These are phyloP conservation scores for Camellia japonica DNA, from an alignment of 148 eudicot genomes.

Conservation along the genomic window DNA sequence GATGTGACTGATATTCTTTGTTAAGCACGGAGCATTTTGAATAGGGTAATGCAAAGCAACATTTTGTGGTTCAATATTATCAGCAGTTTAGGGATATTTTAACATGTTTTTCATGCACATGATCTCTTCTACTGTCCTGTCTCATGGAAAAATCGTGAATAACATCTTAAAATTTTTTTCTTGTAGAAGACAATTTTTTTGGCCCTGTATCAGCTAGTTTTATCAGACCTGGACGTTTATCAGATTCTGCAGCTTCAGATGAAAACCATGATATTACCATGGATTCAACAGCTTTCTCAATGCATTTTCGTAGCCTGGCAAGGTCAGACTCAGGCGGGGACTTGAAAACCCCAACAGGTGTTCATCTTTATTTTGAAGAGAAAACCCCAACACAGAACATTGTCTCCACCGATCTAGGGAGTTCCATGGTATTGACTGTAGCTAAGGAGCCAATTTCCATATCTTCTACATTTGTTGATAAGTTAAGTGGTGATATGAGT, in stretches of 20 bases:
- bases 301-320: slow-evolving; percentile 88
- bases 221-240: slow-evolving; percentile 64
- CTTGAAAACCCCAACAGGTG: slow-evolving; percentile 62
- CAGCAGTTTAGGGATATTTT: slow-evolving; percentile 1
- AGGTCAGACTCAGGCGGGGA: slow-evolving; percentile 76
- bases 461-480: slow-evolving; percentile 35
- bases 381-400: slow-evolving; percentile 52
- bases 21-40: background rate
- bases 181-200: slow-evolving; percentile 81
- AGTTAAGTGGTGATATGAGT: slow-evolving; percentile 73
- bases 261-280: slow-evolving; percentile 81
- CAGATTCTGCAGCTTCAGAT: slow-evolving; percentile 76
- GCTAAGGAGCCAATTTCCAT: slow-evolving; percentile 32
- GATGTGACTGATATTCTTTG: background rate
- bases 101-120: background rate
- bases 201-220: slow-evolving; percentile 93
- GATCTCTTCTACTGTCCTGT: background rate
- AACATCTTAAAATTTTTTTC: slow-evolving; percentile 7
- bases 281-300: slow-evolving; percentile 97
- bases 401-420: slow-evolving; percentile 35
- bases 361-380: slow-evolving; percentile 61
- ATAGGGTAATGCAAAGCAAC: background rate
- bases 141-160: background rate
- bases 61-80: background rate
- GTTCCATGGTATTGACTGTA: slow-evolving; percentile 63